Conservation (phyloP, 192 early-diverging fungal genomes). For the Coemansia sp. region DNA sequence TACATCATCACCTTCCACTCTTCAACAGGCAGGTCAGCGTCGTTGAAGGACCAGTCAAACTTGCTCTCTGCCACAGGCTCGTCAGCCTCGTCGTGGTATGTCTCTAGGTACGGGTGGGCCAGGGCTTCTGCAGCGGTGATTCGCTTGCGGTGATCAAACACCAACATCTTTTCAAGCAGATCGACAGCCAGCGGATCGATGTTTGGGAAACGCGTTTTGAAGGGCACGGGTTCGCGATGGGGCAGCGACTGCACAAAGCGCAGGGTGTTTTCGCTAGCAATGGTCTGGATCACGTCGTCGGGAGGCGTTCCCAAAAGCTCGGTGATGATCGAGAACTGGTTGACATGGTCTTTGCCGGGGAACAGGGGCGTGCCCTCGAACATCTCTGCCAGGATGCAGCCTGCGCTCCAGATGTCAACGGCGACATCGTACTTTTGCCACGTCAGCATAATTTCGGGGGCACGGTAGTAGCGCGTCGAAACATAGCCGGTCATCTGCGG, state of each 20-base stretch:
- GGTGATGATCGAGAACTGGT: constrained; percentile 96
- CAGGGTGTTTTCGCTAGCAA: constrained; percentile 91
- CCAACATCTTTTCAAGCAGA: constrained; percentile 86
- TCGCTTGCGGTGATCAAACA: constrained; percentile 89
- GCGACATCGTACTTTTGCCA: constrained; percentile 97
- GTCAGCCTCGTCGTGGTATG: constrained; percentile 87
- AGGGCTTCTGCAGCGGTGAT: constrained; percentile 86
- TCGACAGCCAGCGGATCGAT: constrained; percentile 80
- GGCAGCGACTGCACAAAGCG: constrained; percentile 89
- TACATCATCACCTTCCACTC: constrained; percentile 92
- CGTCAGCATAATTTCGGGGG: constrained; percentile 97
- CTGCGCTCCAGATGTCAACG: constrained; percentile 93
- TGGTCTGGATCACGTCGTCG: constrained; percentile 88
- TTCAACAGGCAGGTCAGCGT: constrained; percentile 82
- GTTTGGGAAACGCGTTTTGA: constrained; percentile 76
- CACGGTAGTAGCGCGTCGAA: constrained; percentile 95
- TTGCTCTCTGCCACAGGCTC: constrained; percentile 76
- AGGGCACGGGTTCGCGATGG: constrained; percentile 75
- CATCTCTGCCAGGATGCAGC: constrained; percentile 97
- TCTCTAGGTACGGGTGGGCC: constrained; percentile 85
- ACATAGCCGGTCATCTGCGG: constrained; percentile 98
- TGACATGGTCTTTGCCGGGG: constrained; percentile 90
- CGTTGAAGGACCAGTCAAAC: constrained; percentile 97
- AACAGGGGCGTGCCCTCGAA: constrained; percentile 93
- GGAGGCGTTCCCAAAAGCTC: constrained; percentile 90